phyloP scores from a whole-genome alignment of 1,284 basidiomycete species.

The Mrakiaceae sp. region DNA sequence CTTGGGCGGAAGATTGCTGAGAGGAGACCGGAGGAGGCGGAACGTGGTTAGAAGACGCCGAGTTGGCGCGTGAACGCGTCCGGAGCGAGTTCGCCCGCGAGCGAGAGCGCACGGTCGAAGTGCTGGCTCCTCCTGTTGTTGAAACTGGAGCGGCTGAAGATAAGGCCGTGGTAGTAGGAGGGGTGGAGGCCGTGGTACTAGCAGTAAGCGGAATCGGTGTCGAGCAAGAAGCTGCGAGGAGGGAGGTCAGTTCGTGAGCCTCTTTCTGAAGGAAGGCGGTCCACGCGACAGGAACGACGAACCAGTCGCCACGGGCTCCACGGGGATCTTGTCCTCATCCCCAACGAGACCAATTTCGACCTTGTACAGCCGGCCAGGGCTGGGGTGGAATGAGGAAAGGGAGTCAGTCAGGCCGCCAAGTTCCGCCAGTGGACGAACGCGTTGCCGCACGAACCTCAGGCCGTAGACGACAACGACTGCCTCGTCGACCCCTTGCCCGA shows the following conservation, averaged over 20 bases:
- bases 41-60: background rate
- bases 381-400: background rate
- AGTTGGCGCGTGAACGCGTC: conserved; percentile 12
- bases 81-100: conserved; percentile 17
- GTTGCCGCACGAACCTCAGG: conserved; percentile 39
- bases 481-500: conserved; percentile 56
- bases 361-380: conserved; percentile 62
- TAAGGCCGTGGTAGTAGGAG: background rate
- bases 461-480: conserved; percentile 69
- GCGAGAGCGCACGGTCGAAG: conserved; percentile 8
- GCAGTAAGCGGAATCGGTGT: background rate
- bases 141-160: background rate
- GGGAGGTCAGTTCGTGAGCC: too few species aligned
- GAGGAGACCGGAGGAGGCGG: conserved; percentile 19
- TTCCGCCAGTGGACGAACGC: background rate
- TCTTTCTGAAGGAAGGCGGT: too few species aligned
- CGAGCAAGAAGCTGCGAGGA: too few species aligned
- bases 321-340: conserved; percentile 35
- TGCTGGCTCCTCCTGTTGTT: background rate
- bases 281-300: too few species aligned
- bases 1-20: conserved; percentile 25
- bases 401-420: background rate
- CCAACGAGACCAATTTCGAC: conserved; percentile 58
- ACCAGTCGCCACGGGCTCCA: too few species aligned
- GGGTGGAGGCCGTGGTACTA: conserved; percentile 14